These are phyloP conservation scores for Tolypocladium capitatum DNA, from an alignment of 2,329 filamentous ascomycete species.

Conservation along the genomic window DNA sequence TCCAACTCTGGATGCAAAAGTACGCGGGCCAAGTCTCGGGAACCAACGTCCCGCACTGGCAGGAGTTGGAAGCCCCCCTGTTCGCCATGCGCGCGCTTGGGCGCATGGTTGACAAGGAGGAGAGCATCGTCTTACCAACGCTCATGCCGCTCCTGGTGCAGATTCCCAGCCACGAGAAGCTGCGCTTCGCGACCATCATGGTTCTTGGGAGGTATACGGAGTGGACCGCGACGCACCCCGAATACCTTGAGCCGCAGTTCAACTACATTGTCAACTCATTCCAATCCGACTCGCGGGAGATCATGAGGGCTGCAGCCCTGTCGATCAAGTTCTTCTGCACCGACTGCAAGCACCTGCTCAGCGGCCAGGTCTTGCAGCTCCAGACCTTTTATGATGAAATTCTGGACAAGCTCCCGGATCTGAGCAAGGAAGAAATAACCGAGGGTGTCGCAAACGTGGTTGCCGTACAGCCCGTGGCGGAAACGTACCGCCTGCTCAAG, in stretches of 20 bases:
- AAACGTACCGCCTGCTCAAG: conserved; percentile 77
- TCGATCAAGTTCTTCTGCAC: conserved; percentile 96
- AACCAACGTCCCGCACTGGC: conserved; percentile 80
- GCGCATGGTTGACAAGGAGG: conserved; percentile 84
- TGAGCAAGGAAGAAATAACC: conserved; percentile 90
- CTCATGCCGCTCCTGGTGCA: conserved; percentile 89
- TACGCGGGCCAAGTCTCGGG: conserved; percentile 65
- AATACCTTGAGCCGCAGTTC: conserved; percentile 84
- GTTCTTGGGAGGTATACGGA: conserved; percentile 92
- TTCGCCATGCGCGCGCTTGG: conserved; percentile 95
- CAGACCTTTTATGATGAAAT: conserved; percentile 89
- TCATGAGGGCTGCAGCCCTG: conserved; percentile 80
- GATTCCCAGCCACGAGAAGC: conserved; percentile 90
- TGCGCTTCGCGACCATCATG: conserved; percentile 98
- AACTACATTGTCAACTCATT: conserved; percentile 94
- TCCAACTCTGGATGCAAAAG: conserved; percentile 76
- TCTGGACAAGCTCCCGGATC: conserved; percentile 69
- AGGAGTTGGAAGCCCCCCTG: conserved; percentile 85
- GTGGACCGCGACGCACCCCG: conserved; percentile 89
- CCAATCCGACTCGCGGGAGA: conserved; percentile 75
- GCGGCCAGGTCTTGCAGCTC: conserved; percentile 70
- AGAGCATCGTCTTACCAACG: conserved; percentile 74
- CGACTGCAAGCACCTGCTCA: conserved; percentile 79
- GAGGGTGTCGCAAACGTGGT: conserved; percentile 91
- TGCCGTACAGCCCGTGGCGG: conserved; percentile 66